These are phyloP conservation scores for Cercospora sp. DNA, from an alignment of 2,329 filamentous ascomycete genomes.

Conservation along the genomic window DNA sequence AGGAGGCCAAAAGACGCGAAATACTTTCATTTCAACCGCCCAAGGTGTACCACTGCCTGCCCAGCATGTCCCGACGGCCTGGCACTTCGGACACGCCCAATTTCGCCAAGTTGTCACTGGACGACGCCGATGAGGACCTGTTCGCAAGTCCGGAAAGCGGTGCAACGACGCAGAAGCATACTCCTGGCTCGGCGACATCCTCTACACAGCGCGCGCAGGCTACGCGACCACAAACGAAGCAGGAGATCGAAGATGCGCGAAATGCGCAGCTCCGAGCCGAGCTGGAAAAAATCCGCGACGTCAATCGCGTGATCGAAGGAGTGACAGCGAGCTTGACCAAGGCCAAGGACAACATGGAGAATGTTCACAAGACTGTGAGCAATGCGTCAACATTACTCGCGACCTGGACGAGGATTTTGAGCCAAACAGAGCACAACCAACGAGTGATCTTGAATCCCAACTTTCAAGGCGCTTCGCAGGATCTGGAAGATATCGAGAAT, in stretches of 20 bases:
- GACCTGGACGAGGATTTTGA: conserved; percentile 93
- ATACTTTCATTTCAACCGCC: neutral
- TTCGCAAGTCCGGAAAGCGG: conserved; percentile 56
- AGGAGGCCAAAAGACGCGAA: conserved; percentile 24
- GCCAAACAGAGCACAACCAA: conserved; percentile 96
- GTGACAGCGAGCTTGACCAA: conserved; percentile 70
- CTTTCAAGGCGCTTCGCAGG: conserved; percentile 87
- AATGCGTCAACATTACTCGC: conserved; percentile 88
- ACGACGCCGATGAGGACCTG: conserved; percentile 56
- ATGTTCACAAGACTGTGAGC: conserved; percentile 78
- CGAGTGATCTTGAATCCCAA: conserved; percentile 81
- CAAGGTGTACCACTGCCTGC: neutral
- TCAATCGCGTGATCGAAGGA: conserved; percentile 84
- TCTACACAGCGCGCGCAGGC: conserved; percentile 45
- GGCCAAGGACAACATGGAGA: conserved; percentile 77
- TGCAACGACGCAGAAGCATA: conserved; percentile 39
- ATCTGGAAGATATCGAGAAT: conserved; percentile 81
- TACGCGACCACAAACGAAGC: conserved; percentile 36
- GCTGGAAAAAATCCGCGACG: conserved; percentile 76
- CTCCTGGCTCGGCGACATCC: conserved; percentile 32
- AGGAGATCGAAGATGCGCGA: conserved; percentile 60
- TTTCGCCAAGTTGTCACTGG: conserved; percentile 45
- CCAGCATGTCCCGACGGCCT: conserved; percentile 32
- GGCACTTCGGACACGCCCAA: conserved; percentile 31
- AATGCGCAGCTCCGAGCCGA: conserved; percentile 76